Evolutionary conservation across 2,329 filamentous ascomycete genomes (phyloP).

Genomic region (Sclerotinia sclerotiorum): DNA sequence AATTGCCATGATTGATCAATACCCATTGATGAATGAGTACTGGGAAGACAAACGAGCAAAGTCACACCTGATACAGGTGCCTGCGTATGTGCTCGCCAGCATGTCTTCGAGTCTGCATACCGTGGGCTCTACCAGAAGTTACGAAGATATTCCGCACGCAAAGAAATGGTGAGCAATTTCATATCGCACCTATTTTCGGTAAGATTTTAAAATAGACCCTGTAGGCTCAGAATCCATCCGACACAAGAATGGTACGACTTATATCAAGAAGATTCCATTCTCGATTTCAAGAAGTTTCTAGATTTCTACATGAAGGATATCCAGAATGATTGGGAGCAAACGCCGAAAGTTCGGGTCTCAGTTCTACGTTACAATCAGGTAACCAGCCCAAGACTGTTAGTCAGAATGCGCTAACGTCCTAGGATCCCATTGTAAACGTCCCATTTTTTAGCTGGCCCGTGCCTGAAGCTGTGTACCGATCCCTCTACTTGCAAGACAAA

Average conservation of each 20-base stretch:
- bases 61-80: conserved; percentile 26
- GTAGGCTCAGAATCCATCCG: conserved; percentile 27
- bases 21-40: conserved; percentile 23
- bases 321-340: conserved; percentile 50
- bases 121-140: conserved; percentile 4
- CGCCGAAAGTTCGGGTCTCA: conserved; percentile 47
- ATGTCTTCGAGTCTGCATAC: too few relatives aligned
- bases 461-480: neutral
- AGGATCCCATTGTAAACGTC: conserved; percentile 28
- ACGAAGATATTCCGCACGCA: conserved; percentile 24
- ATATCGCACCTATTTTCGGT: too few relatives aligned
- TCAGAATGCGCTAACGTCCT: conserved; percentile 25
- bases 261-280: conserved; percentile 40
- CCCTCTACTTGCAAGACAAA: too few relatives aligned
- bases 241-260: conserved; percentile 50
- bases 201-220: too few relatives aligned
- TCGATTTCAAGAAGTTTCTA: conserved; percentile 48
- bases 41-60: conserved; percentile 27
- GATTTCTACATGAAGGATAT: conserved; percentile 47
- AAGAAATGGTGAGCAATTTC: conserved; percentile 8
- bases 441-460: conserved; percentile 27
- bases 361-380: conserved; percentile 11
- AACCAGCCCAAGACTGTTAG: too few relatives aligned
- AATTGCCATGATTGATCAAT: conserved; percentile 20
- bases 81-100: conserved; percentile 24